Percentiles rank a stretch among this genome's conserved stretches.
Evolutionary conservation across 164 flowering plant species (phyloP).

Genomic region (Aristolochia contorta): DNA sequence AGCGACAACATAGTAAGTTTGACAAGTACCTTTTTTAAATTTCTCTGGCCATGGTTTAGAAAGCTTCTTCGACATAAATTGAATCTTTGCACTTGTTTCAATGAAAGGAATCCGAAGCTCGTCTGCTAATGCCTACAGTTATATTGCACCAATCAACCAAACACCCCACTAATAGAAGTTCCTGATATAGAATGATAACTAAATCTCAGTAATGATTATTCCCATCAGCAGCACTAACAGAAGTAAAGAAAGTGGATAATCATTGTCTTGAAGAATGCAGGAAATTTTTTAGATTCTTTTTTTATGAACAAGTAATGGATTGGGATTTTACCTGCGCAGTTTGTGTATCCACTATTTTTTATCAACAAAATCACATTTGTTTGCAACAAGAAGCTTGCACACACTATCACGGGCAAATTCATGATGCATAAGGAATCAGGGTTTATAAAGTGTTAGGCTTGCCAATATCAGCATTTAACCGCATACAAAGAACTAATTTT

Average conservation of each 20-base stretch:
- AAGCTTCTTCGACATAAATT: slow-evolving; percentile 70
- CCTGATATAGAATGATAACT: neutral
- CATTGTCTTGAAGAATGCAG: neutral
- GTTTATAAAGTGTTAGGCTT: neutral
- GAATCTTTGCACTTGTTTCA: slow-evolving; percentile 82
- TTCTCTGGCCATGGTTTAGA: slow-evolving; percentile 62
- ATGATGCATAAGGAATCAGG: neutral
- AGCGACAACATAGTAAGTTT: too few species aligned
- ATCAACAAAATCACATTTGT: slow-evolving; percentile 57
- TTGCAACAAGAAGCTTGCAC: slow-evolving; percentile 61
- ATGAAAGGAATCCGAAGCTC: slow-evolving; percentile 78
- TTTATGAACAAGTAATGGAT: neutral
- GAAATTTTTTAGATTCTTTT: neutral
- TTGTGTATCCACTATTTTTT: slow-evolving; percentile 42
- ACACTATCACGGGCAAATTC: slow-evolving; percentile 55
- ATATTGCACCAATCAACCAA: neutral
- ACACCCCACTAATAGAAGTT: neutral
- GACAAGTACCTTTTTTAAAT: slow-evolving; percentile 52
- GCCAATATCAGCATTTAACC: neutral
- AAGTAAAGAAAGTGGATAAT: neutral
- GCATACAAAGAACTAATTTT: neutral
- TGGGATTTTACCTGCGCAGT: slow-evolving; percentile 32
- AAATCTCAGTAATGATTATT: neutral
- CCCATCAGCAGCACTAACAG: neutral
- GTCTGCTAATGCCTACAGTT: slow-evolving; percentile 60